Conservation (phyloP, 441 rosid genomes). For the Heliophila coronopifolia region DNA sequence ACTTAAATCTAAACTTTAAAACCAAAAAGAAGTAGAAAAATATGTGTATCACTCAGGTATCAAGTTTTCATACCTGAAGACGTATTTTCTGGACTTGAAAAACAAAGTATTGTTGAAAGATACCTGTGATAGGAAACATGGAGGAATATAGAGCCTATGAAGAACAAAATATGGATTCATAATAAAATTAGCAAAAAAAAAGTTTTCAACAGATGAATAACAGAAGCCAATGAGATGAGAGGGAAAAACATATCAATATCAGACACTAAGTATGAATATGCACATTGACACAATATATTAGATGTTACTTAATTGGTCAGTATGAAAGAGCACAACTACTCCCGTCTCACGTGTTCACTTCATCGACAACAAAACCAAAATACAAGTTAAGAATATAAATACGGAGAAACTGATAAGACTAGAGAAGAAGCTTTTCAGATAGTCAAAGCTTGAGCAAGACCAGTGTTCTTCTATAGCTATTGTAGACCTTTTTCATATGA, state of each 20-base stretch:
- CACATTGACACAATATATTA: not conserved
- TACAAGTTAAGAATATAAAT: not conserved
- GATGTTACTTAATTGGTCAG: too few species aligned
- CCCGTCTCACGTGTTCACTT: not conserved
- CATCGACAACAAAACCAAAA: not conserved
- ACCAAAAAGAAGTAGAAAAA: not conserved
- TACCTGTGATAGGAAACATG: conserved; percentile 41
- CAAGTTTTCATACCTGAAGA: conserved; percentile 50
- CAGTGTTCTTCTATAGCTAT: not conserved
- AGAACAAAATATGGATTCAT: not conserved
- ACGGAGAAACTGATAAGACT: not conserved
- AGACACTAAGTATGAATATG: not conserved
- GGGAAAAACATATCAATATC: not conserved
- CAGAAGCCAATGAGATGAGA: not conserved
- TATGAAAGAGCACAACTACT: not conserved
- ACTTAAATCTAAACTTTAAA: not conserved
- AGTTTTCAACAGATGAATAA: not conserved
- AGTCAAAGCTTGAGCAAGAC: not conserved
- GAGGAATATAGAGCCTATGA: not conserved
- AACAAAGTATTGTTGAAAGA: conserved; percentile 81
- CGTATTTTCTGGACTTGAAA: conserved; percentile 91
- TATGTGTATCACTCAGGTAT: not conserved
- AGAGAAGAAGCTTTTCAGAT: not conserved
- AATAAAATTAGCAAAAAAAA: not conserved
- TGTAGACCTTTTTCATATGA: not conserved